Percentiles rank a stretch among this genome's conserved stretches.
Evolutionary conservation across 176 grass and related monocot species (phyloP).

Genomic region (Triticum dicoccoides): DNA sequence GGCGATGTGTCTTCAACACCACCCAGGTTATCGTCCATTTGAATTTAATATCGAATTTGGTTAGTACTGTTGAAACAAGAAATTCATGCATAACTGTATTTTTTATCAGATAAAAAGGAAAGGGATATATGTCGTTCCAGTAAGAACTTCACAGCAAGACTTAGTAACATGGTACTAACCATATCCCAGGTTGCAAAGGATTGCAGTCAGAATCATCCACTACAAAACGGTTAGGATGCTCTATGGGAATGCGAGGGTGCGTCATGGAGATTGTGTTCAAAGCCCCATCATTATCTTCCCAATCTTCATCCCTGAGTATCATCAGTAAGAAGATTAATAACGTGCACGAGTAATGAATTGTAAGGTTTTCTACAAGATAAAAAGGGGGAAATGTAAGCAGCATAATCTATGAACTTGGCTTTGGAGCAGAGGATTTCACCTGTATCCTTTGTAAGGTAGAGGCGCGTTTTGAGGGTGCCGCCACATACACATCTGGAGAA

Average conservation of each 20-base stretch:
- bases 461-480: slow-evolving; percentile 53
- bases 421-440: slow-evolving; percentile 42
- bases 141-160: not conserved
- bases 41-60: not conserved
- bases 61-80: not conserved
- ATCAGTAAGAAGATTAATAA: not conserved
- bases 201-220: slow-evolving; percentile 75
- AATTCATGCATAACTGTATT: not conserved
- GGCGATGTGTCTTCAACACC: not conserved
- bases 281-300: slow-evolving; percentile 97
- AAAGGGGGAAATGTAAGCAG: not conserved
- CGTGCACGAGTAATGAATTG: not conserved
- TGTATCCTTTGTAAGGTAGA: slow-evolving; percentile 95
- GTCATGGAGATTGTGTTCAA: slow-evolving; percentile 97
- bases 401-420: not conserved
- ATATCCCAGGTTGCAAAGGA: slow-evolving; percentile 92
- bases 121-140: not conserved
- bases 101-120: not conserved
- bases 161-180: slow-evolving; percentile 48
- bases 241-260: slow-evolving; percentile 63
- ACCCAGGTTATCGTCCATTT: not conserved
- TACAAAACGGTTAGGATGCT: slow-evolving; percentile 77
- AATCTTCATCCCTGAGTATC: slow-evolving; percentile 86
- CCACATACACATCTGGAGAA: slow-evolving; percentile 97
- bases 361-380: not conserved